These are phyloP conservation scores for Dryadomyces quercivorus DNA, from an alignment of 2,329 filamentous ascomycete genomes.

Conservation along the genomic window DNA sequence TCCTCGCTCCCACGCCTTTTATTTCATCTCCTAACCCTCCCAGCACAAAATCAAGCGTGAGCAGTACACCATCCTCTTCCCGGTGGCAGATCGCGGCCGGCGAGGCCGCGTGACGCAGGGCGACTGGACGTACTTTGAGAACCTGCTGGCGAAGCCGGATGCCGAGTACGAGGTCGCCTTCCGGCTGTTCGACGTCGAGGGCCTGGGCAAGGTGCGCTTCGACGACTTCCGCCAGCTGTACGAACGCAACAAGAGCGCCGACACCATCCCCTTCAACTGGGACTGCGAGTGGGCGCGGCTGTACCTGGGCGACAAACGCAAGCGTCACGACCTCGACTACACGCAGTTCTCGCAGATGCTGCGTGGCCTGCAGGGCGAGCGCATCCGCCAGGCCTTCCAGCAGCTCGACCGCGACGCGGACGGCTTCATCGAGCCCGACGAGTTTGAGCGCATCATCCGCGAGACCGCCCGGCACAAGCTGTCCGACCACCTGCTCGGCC, in stretches of 20 bases:
- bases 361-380: constrained; percentile 87
- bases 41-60: constrained; percentile 97
- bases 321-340: constrained; percentile 86
- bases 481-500: constrained; percentile 85
- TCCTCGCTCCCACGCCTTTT: background rate
- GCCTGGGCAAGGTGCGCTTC: constrained; percentile 77
- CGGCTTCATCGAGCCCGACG: constrained; percentile 87
- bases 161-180: constrained; percentile 99
- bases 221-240: constrained; percentile 78
- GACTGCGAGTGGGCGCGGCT: constrained; percentile 91
- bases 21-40: background rate
- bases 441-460: constrained; percentile 93
- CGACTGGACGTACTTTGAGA: constrained; percentile 91
- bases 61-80: constrained; percentile 89
- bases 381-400: constrained; percentile 90
- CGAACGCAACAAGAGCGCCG: constrained; percentile 74
- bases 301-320: constrained; percentile 80
- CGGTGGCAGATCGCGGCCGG: constrained; percentile 70
- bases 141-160: constrained; percentile 84
- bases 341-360: constrained; percentile 97
- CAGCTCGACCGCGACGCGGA: constrained; percentile 82
- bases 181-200: constrained; percentile 82
- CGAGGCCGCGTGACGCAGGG: constrained; percentile 62
- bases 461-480: constrained; percentile 93
- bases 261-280: constrained; percentile 91